A percentile compares a stretch with the other conserved stretches of the same genome.
These are phyloP conservation scores for Amanita exitialis DNA, from an alignment of 768 basidiomycete genomes.

Conservation along the genomic window DNA sequence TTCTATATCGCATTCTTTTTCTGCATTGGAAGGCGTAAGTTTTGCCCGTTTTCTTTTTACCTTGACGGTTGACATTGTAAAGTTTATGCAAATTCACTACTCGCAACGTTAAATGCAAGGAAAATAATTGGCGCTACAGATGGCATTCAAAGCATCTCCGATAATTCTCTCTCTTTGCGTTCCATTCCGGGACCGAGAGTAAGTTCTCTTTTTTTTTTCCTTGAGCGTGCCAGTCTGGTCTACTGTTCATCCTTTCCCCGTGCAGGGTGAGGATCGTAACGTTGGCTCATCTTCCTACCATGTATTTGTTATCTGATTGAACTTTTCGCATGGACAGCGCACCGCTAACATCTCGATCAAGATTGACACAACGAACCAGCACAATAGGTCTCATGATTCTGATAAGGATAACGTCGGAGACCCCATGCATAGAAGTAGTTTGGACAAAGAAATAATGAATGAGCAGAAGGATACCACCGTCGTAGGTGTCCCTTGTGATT, in stretches of 20 bases:
- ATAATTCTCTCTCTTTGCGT: constrained; percentile 28
- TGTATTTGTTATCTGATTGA: background rate
- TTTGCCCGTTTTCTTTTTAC: background rate
- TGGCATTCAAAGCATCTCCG: constrained; percentile 29
- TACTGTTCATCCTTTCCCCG: background rate
- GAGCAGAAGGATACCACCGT: too few species aligned
- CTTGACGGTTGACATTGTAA: background rate
- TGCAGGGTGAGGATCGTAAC: background rate
- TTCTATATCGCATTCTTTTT: constrained; percentile 54
- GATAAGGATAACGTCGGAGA: constrained; percentile 10
- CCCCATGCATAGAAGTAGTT: too few species aligned
- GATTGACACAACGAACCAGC: constrained; percentile 44
- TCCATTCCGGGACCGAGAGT: constrained; percentile 28
- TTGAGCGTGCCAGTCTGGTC: background rate
- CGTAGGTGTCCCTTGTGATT: too few species aligned
- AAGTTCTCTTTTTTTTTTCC: constrained; percentile 3
- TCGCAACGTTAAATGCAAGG: constrained; percentile 49
- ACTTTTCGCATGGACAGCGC: constrained; percentile 15
- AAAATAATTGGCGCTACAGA: constrained; percentile 34
- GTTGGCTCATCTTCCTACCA: background rate
- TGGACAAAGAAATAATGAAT: too few species aligned
- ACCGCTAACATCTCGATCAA: constrained; percentile 42
- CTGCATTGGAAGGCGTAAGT: constrained; percentile 45
- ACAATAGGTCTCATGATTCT: constrained; percentile 22
- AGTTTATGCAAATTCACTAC: constrained; percentile 56